Evolutionary conservation across 139 green algal genomes (phyloP).

Genomic region (Chlamydomonas eustigma): DNA sequence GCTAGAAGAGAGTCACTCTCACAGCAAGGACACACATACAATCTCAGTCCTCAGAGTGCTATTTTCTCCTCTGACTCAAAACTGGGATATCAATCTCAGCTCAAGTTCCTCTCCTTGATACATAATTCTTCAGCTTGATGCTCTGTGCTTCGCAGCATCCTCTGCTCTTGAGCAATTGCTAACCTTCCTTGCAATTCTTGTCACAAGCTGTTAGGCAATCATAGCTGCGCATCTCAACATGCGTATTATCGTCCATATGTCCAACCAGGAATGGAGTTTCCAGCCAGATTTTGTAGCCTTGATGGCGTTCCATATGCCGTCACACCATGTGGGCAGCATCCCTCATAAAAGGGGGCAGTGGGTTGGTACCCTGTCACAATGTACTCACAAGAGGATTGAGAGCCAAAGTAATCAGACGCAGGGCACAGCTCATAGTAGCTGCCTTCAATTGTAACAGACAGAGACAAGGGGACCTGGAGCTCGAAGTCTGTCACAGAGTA

Average conservation of each 20-base stretch:
- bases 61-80: no score
- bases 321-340: conserved; percentile 23
- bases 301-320: background rate
- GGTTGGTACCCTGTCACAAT: conserved; percentile 1
- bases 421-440: conserved; percentile 20
- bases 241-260: background rate
- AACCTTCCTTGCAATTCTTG: no score
- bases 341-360: background rate
- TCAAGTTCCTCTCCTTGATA: no score
- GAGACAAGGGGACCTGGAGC: conserved; percentile 10
- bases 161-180: no score
- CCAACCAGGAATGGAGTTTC: background rate
- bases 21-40: no score
- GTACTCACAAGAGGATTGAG: conserved; percentile 22
- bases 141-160: no score
- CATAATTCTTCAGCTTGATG: no score
- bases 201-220: no score
- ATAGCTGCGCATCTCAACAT: no score
- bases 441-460: background rate
- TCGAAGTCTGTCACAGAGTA: conserved; percentile 10
- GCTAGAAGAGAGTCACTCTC: no score
- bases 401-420: conserved; percentile 15
- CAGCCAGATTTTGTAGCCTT: background rate
- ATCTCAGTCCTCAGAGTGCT: no score
- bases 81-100: no score